Conservation (phyloP, 2,329 filamentous ascomycete genomes). For the Coleophoma eucalyptorum region DNA sequence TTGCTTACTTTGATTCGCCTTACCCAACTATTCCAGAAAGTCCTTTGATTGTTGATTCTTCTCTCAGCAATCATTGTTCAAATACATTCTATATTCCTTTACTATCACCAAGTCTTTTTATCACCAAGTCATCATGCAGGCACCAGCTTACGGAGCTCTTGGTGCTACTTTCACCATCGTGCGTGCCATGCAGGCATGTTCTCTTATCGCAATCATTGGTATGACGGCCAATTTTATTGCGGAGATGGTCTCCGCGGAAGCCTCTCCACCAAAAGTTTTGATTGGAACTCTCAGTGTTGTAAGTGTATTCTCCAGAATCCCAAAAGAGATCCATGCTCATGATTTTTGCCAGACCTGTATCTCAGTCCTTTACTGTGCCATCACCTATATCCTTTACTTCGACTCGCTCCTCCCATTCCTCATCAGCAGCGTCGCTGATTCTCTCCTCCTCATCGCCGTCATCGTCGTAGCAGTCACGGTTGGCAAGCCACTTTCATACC, state of each 20-base stretch:
- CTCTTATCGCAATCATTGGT: conserved; percentile 74
- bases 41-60: not conserved
- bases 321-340: too few relatives aligned
- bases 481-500: conserved; percentile 75
- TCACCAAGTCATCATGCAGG: conserved; percentile 16
- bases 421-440: conserved; percentile 62
- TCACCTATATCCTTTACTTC: conserved; percentile 78
- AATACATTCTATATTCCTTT: not conserved
- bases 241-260: conserved; percentile 64
- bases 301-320: conserved; percentile 33
- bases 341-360: conserved; percentile 61
- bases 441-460: conserved; percentile 68
- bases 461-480: conserved; percentile 74
- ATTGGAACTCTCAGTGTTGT: conserved; percentile 79
- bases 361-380: conserved; percentile 72
- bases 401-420: conserved; percentile 74
- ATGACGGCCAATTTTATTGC: conserved; percentile 80
- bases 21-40: not conserved
- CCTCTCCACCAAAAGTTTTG: conserved; percentile 66
- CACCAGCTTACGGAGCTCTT: conserved; percentile 52
- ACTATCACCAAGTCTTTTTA: not conserved
- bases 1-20: not conserved
- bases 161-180: conserved; percentile 75
- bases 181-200: conserved; percentile 66
- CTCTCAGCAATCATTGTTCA: too few relatives aligned